Percentiles rank a stretch among this genome's conserved stretches.
Conservation (phyloP, 176 grass and related monocot genomes). For the Bromus sterilis region DNA sequence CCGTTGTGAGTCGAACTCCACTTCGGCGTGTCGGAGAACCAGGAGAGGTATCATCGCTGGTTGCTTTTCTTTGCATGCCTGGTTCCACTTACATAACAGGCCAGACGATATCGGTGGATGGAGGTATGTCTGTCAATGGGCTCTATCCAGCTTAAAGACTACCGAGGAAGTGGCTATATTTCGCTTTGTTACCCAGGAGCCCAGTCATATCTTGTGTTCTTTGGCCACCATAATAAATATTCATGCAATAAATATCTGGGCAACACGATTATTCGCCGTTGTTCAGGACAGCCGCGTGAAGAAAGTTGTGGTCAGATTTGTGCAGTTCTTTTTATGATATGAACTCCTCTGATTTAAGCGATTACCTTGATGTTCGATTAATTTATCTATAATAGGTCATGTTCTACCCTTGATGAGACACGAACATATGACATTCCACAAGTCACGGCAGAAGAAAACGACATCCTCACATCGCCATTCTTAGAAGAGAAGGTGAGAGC, state of each 20-base stretch:
- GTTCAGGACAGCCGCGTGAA: background rate
- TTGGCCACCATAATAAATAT: background rate
- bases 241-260: background rate
- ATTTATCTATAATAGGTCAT: background rate
- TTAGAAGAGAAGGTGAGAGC: no score
- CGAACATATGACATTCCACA: no score
- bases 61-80: slow-evolving; percentile 67
- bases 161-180: background rate
- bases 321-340: background rate
- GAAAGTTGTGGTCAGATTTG: background rate
- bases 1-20: slow-evolving; percentile 38
- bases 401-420: no score
- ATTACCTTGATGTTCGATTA: background rate
- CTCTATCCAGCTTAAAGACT: slow-evolving; percentile 21
- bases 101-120: slow-evolving; percentile 61
- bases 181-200: background rate
- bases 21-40: slow-evolving; percentile 63
- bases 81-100: slow-evolving; percentile 57
- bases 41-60: slow-evolving; percentile 66
- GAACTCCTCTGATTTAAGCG: background rate
- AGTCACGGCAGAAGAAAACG: no score
- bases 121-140: slow-evolving; percentile 59
- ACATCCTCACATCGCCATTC: no score
- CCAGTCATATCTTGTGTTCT: slow-evolving; percentile 5
- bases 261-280: background rate